These are phyloP conservation scores for Myxozyma lipomycoides DNA, from an alignment of 805 yeast genomes.

Conservation along the genomic window DNA sequence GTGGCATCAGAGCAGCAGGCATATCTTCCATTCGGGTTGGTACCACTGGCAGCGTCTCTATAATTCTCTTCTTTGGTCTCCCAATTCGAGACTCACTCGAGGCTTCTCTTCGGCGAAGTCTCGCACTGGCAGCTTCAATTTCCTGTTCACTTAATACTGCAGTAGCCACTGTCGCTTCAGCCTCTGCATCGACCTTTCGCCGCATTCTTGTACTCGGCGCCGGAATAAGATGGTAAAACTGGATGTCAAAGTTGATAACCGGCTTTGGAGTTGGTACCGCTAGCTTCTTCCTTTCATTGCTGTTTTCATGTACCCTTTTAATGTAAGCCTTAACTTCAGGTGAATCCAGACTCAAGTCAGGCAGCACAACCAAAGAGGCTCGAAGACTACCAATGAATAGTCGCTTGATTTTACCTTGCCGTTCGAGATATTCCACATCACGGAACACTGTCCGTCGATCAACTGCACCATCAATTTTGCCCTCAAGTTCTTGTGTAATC, in stretches of 20 bases:
- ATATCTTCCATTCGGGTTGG: not conserved
- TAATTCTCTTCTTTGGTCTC: not conserved
- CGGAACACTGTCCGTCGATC: slow-evolving; percentile 54
- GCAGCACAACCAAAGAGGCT: slow-evolving; percentile 14
- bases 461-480: slow-evolving; percentile 36
- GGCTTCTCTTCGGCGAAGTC: not conserved
- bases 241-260: slow-evolving; percentile 21
- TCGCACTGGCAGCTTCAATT: not conserved
- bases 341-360: slow-evolving; percentile 26
- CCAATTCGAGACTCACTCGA: not conserved
- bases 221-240: slow-evolving; percentile 21
- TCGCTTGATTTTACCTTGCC: slow-evolving; percentile 36
- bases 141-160: not conserved
- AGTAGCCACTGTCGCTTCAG: not conserved
- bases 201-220: not conserved
- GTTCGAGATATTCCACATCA: slow-evolving; percentile 42
- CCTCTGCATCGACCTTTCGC: not conserved
- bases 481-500: not conserved
- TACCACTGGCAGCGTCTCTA: not conserved
- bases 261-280: not conserved
- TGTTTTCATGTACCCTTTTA: not conserved
- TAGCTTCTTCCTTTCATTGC: not conserved
- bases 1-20: not conserved
- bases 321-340: slow-evolving; percentile 7
- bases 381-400: slow-evolving; percentile 22